Conservation (phyloP, 176 grass and related monocot species). For the Tuctoria greenei region DNA sequence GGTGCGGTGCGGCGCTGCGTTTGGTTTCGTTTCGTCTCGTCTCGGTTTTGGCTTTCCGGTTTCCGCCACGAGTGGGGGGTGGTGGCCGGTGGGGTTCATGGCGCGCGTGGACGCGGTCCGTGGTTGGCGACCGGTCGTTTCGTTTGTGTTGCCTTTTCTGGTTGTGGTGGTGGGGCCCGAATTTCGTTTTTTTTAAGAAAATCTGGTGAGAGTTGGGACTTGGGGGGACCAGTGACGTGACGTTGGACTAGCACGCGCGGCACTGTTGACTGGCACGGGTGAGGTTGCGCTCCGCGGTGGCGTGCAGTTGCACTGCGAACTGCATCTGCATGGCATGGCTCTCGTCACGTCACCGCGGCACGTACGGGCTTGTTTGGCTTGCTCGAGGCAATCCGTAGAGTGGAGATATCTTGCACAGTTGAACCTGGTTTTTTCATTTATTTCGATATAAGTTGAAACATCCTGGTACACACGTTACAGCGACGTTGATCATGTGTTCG, state of each 20-base stretch:
- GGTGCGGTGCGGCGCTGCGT: neutral
- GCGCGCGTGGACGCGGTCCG: conserved; percentile 40
- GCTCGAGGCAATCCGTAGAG: neutral
- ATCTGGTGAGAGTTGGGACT: too few species aligned
- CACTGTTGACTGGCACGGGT: conserved; percentile 24
- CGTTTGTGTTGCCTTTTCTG: neutral
- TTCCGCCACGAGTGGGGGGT: conserved; percentile 16
- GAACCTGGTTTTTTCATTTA: neutral
- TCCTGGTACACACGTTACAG: too few species aligned
- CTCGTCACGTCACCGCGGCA: neutral
- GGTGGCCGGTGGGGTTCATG: too few species aligned
- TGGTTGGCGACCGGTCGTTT: conserved; percentile 24
- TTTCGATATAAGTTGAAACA: neutral
- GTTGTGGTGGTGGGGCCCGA: conserved; percentile 6
- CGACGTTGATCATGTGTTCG: too few species aligned
- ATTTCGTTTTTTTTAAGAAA: too few species aligned
- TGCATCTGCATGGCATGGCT: neutral
- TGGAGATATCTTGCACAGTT: too few species aligned
- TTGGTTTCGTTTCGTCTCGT: neutral
- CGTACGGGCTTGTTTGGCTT: neutral
- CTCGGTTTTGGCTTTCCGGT: neutral
- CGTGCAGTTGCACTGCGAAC: neutral
- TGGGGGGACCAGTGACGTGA: neutral
- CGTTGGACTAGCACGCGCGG: neutral
- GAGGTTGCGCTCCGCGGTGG: neutral